Conservation (phyloP, 2,329 filamentous ascomycete genomes). For the Didymella lethalis region DNA sequence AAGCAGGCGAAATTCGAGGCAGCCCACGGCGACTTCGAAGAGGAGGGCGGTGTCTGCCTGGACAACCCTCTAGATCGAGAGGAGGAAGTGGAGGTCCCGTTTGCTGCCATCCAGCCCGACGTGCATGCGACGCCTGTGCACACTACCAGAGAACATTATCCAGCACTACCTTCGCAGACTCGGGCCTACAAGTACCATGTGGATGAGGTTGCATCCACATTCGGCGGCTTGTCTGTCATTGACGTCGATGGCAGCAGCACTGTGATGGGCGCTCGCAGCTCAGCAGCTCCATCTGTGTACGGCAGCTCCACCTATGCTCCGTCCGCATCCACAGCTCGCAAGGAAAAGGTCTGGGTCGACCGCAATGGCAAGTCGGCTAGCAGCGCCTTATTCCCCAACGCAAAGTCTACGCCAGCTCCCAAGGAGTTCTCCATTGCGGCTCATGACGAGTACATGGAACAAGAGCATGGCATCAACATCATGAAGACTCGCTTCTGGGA, state of each 20-base stretch:
- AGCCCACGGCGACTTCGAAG: constrained; percentile 39
- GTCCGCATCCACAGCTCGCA: constrained; percentile 16
- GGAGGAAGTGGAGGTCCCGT: constrained; percentile 29
- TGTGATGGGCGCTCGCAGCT: constrained; percentile 14
- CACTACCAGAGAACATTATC: constrained; percentile 22
- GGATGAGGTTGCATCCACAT: constrained; percentile 17
- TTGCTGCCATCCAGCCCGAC: constrained; percentile 39
- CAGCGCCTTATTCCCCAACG: constrained; percentile 48
- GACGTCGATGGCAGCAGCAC: constrained; percentile 23
- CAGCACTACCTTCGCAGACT: constrained; percentile 30
- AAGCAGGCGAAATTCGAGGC: constrained; percentile 43
- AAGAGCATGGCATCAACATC: constrained; percentile 48
- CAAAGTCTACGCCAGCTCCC: constrained; percentile 39
- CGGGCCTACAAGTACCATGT: not conserved
- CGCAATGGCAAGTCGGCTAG: constrained; percentile 33
- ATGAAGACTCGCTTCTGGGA: constrained; percentile 57
- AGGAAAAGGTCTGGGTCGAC: constrained; percentile 35
- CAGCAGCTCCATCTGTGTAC: not conserved
- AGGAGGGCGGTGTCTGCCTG: constrained; percentile 37
- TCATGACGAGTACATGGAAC: constrained; percentile 38
- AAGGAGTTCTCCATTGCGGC: constrained; percentile 42
- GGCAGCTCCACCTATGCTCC: constrained; percentile 4
- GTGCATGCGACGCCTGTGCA: not conserved
- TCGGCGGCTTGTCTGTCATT: constrained; percentile 31
- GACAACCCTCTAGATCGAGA: constrained; percentile 29